A percentile compares a stretch with the other conserved stretches of the same genome.
Conservation (phyloP, 192 early-diverging fungal genomes). For the Dissophora globulifera region DNA sequence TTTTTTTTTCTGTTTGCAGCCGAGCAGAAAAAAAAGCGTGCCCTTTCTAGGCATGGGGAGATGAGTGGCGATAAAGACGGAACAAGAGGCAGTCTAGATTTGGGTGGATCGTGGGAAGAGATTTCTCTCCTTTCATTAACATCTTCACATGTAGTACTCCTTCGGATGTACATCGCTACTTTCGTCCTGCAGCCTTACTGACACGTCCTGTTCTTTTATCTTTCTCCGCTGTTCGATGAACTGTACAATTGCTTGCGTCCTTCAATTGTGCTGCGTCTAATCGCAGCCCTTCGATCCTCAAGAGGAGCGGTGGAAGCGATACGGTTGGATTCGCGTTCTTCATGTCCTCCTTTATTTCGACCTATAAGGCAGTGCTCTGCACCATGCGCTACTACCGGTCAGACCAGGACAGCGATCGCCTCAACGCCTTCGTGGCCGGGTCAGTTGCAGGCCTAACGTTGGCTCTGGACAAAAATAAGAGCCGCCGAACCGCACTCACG, state of each 20-base stretch:
- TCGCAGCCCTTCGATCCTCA: slow-evolving; percentile 54
- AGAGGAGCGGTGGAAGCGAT: slow-evolving; percentile 65
- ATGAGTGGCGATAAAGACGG: too few species aligned
- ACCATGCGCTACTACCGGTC: slow-evolving; percentile 61
- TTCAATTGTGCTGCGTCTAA: background rate
- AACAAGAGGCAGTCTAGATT: too few species aligned
- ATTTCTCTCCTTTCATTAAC: too few species aligned
- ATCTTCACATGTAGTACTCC: too few species aligned
- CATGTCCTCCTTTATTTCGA: slow-evolving; percentile 68
- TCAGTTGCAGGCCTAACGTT: slow-evolving; percentile 68
- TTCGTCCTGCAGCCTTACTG: background rate
- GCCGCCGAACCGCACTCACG: slow-evolving; percentile 69
- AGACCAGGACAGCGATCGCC: slow-evolving; percentile 59
- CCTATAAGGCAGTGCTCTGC: slow-evolving; percentile 74
- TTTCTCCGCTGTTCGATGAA: background rate
- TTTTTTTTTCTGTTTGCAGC: too few species aligned
- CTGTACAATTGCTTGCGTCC: too few species aligned
- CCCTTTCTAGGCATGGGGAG: too few species aligned
- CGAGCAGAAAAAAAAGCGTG: too few species aligned
- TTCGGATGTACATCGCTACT: too few species aligned
- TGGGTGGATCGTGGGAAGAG: too few species aligned
- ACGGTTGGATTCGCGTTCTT: slow-evolving; percentile 75
- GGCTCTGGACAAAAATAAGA: slow-evolving; percentile 67
- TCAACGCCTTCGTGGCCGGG: slow-evolving; percentile 73
- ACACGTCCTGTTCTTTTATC: background rate